phyloP scores from a whole-genome alignment of 768 basidiomycete species.

The Mrakia blollopis region DNA sequence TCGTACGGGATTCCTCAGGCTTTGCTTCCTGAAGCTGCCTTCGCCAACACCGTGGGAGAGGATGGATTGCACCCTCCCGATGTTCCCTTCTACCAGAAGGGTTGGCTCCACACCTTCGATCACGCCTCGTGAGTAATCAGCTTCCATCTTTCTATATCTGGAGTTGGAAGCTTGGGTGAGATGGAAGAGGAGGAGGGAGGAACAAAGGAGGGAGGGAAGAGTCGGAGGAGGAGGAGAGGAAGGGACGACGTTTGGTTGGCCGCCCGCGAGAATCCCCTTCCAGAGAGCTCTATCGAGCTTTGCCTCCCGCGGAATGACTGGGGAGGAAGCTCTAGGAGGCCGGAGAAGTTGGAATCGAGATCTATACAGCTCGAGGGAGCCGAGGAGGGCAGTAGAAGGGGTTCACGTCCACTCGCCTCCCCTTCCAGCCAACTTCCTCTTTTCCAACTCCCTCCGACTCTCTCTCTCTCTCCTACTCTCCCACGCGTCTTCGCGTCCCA shows the following conservation, averaged over 20 bases:
- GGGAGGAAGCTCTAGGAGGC: background rate
- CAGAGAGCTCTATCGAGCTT: background rate
- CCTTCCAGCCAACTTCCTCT: background rate
- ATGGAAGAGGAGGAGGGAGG: background rate
- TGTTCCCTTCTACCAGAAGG: constrained; percentile 90
- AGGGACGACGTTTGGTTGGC: background rate
- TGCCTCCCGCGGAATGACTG: background rate
- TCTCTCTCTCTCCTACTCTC: background rate
- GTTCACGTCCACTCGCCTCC: background rate
- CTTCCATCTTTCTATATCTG: constrained; percentile 16
- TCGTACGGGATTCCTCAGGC: constrained; percentile 72
- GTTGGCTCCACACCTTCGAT: constrained; percentile 84
- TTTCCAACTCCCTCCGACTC: background rate
- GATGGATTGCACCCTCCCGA: constrained; percentile 83
- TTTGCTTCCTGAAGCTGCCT: constrained; percentile 84
- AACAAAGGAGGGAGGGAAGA: background rate
- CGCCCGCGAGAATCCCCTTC: background rate
- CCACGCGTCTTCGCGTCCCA: background rate
- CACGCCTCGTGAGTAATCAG: constrained; percentile 71
- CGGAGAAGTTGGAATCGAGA: background rate
- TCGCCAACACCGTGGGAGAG: constrained; percentile 86
- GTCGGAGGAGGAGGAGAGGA: background rate
- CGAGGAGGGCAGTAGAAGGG: background rate
- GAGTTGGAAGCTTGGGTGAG: background rate
- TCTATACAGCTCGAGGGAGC: background rate